Evolutionary conservation across 1,284 basidiomycete species (phyloP), one percentile per base, ranked within the genome.

Genomic region (Xerocomus nothofagi): DNA sequence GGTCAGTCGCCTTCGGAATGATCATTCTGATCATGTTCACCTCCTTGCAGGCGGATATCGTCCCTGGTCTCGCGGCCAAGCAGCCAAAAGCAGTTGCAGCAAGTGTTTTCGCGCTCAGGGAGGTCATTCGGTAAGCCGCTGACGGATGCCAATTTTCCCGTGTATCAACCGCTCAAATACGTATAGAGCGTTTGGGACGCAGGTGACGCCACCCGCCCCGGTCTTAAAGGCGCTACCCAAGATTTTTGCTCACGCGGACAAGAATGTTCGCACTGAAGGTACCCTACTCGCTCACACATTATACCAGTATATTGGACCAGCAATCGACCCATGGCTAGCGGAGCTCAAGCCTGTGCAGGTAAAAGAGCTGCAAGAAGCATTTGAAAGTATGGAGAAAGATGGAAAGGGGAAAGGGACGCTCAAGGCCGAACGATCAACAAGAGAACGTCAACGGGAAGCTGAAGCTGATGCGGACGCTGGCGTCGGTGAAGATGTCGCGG

Each of bases 301-400:
- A 6, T 96, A 99, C 74, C 87, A 88, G 56, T 95, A 86, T 67
- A 84, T 99, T 56, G 97, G 97, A 20, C 75, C 88, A 1, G 89
- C 86, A 1, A 87, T 99, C 53, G 86, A 93, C 48, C 83, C 93
- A 38, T 93, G 87, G 71, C 74, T 99, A 10, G 74, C 82, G n/a
- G 91, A 97, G 57, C 79, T 99, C 54, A 99, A 99, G 69, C 93
- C 97, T 0, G 94, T 99, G n/a, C 97, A 99, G 70, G 85, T 95
- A 37, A 95, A 98, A 67, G 97, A 99, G 64, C 71, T 99, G 53
- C 92, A 93, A 61, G 95, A 97, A 64, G 79, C 84, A 0, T 99
- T 98, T 62, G 91, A 91, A 55, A 73, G 69, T 26, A 78, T 96
- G 74, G 93, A 97, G 61, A 84, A 82, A 42, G 84, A 88, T 29